phyloP scores from a whole-genome alignment of 768 basidiomycete species.

The Boletus eberwhitei region DNA sequence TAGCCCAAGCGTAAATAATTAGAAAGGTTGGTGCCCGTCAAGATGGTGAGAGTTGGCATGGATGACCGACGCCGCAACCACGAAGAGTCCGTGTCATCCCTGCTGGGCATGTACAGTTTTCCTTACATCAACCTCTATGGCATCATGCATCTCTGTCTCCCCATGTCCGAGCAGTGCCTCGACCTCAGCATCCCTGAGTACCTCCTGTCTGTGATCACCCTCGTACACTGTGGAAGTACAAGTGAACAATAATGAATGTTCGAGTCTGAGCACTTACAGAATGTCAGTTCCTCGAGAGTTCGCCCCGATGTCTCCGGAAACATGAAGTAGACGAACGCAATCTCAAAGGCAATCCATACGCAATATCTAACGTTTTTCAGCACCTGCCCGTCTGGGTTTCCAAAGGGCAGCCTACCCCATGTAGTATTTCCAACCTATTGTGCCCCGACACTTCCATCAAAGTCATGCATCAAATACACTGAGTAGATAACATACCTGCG shows the following conservation, averaged over 20 bases:
- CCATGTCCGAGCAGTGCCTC: neutral
- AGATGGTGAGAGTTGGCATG: no score
- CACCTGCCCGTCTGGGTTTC: neutral
- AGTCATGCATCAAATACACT: neutral
- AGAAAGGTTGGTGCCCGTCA: no score
- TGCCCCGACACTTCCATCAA: neutral
- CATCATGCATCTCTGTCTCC: neutral
- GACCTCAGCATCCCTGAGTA: neutral
- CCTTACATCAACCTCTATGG: neutral
- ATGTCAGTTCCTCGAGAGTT: conserved; percentile 18
- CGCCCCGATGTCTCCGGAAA: conserved; percentile 22
- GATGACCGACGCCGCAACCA: neutral
- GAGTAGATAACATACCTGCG: neutral
- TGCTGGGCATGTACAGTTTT: no score
- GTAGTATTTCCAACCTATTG: conserved; percentile 15
- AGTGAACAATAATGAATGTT: no score
- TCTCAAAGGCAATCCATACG: conserved; percentile 11
- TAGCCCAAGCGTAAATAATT: no score
- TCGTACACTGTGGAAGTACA: neutral
- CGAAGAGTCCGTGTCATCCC: neutral
- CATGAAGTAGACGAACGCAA: conserved; percentile 14
- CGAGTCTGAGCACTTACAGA: conserved; percentile 5
- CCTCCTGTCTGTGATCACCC: neutral
- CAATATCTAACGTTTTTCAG: conserved; percentile 13
- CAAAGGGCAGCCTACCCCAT: conserved; percentile 6